Evolutionary conservation across 2,329 filamentous ascomycete genomes (phyloP).

Genomic region (Hypoxylon sp.): DNA sequence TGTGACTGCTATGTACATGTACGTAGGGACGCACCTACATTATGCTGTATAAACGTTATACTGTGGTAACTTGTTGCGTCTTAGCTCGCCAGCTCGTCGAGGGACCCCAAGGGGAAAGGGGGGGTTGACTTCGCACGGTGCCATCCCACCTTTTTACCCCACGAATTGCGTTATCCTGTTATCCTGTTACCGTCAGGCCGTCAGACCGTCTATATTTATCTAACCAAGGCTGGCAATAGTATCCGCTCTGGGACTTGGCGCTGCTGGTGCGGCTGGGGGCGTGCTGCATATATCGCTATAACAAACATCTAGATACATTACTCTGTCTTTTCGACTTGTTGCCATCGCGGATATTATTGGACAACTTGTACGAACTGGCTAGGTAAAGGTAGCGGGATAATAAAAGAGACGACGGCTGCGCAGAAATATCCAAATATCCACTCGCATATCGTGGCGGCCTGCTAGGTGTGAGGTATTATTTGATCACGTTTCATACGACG

Average conservation of each 20-base stretch:
- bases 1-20: conserved; percentile 4
- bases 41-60: neutral
- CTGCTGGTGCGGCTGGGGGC: conserved; percentile 11
- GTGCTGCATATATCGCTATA: too few relatives aligned
- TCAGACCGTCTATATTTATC: too few relatives aligned
- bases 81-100: too few relatives aligned
- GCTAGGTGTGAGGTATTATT: neutral
- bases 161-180: conserved; percentile 38
- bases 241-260: too few relatives aligned
- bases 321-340: too few relatives aligned
- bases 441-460: conserved; percentile 20
- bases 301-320: too few relatives aligned
- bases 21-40: conserved; percentile 25
- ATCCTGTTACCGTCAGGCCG: too few relatives aligned
- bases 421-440: conserved; percentile 29
- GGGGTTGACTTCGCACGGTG: conserved; percentile 16
- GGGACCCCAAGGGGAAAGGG: too few relatives aligned
- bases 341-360: too few relatives aligned
- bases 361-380: too few relatives aligned
- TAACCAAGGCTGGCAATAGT: too few relatives aligned
- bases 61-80: neutral
- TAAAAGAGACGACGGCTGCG: neutral
- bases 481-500: conserved; percentile 2
- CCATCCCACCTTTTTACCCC: conserved; percentile 30
- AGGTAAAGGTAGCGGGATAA: too few relatives aligned